These are phyloP conservation scores for Tuber brumale DNA, from an alignment of 495 filamentous ascomycete genomes.

Conservation along the genomic window DNA sequence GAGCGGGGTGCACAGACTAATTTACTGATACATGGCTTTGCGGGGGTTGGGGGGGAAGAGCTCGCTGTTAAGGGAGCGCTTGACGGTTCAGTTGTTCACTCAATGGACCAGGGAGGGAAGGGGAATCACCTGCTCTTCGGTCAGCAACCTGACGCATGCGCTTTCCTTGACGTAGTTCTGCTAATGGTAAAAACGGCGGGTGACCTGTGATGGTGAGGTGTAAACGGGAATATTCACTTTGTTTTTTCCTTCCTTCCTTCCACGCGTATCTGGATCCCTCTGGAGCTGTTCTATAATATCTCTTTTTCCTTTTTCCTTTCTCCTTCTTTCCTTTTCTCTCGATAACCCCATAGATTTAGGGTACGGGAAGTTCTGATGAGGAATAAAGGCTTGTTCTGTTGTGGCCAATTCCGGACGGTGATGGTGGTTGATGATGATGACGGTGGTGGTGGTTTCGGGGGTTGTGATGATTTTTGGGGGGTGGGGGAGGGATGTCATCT, in stretches of 20 bases:
- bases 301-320: not conserved
- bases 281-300: not conserved
- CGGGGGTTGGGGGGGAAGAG: not conserved
- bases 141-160: not conserved
- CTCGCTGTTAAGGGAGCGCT: not conserved
- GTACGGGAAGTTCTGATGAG: not conserved
- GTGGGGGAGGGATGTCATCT: not conserved
- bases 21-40: not conserved
- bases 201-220: not conserved
- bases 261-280: not conserved
- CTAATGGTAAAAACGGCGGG: not conserved
- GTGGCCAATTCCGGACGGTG: slow-evolving; percentile 1
- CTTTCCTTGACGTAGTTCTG: not conserved
- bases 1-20: not conserved
- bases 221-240: not conserved
- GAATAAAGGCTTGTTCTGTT: not conserved
- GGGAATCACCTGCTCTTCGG: not conserved
- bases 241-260: not conserved
- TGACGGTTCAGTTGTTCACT: not conserved
- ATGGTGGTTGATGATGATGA: not conserved
- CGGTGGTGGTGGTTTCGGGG: not conserved
- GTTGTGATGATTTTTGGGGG: not conserved
- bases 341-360: not conserved
- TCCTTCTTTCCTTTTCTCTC: not conserved
- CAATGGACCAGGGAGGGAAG: not conserved